Percentiles rank a stretch among this genome's conserved stretches.
Evolutionary conservation across 805 yeast genomes (phyloP).

Genomic region (Yarrowia phangngaensis): DNA sequence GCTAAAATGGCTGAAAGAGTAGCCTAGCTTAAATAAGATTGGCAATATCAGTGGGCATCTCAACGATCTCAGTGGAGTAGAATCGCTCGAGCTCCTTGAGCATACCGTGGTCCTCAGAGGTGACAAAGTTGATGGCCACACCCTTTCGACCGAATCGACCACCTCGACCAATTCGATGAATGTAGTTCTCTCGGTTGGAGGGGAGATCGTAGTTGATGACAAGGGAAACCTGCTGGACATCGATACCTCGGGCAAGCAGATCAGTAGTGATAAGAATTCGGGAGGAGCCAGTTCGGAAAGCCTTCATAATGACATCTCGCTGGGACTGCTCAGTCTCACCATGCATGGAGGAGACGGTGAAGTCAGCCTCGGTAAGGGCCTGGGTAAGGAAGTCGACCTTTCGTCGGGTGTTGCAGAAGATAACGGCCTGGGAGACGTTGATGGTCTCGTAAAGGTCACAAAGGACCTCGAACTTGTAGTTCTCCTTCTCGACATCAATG

Average conservation of each 20-base stretch:
- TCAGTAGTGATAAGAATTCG: conserved; percentile 94
- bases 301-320: conserved; percentile 91
- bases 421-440: conserved; percentile 95
- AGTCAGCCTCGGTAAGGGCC: conserved; percentile 71
- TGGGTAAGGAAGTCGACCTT: conserved; percentile 90
- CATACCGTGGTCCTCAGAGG: conserved; percentile 68
- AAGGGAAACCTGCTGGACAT: conserved; percentile 94
- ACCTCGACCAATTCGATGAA: conserved; percentile 96
- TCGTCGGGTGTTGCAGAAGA: conserved; percentile 93
- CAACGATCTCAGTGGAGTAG: conserved; percentile 83
- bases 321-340: conserved; percentile 96
- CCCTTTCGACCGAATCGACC: conserved; percentile 98
- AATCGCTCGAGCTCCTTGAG: conserved; percentile 81
- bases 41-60: conserved; percentile 83
- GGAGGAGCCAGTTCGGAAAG: conserved; percentile 89
- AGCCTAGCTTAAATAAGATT: conserved; percentile 38
- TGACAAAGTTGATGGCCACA: conserved; percentile 90
- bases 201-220: conserved; percentile 96
- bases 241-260: conserved; percentile 97
- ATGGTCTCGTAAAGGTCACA: conserved; percentile 93
- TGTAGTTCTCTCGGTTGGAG: conserved; percentile 85
- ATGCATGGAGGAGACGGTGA: conserved; percentile 94
- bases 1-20: conserved; percentile 1
- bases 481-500: conserved; percentile 87
- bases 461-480: conserved; percentile 89